Evolutionary conservation across 495 filamentous ascomycete species (phyloP).

Genomic region (Lasiosphaeriaceae sp.): DNA sequence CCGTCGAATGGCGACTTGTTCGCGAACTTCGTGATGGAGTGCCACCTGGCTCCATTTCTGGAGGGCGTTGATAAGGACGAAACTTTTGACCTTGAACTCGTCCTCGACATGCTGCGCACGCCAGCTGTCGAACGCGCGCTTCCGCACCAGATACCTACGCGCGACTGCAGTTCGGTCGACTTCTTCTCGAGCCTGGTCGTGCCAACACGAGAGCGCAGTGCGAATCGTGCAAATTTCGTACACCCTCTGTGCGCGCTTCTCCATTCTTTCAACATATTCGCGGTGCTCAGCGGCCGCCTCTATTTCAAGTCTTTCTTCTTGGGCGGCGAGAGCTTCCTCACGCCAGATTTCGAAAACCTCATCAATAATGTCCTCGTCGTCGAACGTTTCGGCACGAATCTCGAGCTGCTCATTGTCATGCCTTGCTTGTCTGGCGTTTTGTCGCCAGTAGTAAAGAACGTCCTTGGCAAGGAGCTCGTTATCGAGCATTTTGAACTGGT

Average conservation of each 20-base stretch:
- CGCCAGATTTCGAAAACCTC: conserved; percentile 26
- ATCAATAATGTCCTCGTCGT: conserved; percentile 20
- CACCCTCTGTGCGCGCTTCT: conserved; percentile 24
- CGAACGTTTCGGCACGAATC: conserved; percentile 11
- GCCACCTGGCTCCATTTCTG: conserved; percentile 25
- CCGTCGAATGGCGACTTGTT: conserved; percentile 17
- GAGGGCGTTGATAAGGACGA: conserved; percentile 47
- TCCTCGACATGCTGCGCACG: conserved; percentile 69
- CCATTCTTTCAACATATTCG: conserved; percentile 23
- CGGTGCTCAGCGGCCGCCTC: conserved; percentile 19
- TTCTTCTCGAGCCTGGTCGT: conserved; percentile 21
- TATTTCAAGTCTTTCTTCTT: conserved; percentile 12
- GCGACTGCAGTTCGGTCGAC: conserved; percentile 54
- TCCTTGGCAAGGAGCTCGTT: conserved; percentile 7
- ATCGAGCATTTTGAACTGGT: conserved; percentile 13
- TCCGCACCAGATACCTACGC: conserved; percentile 63
- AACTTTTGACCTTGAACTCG: conserved; percentile 66
- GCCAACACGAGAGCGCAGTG: conserved; percentile 20
- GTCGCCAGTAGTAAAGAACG: conserved; percentile 18
- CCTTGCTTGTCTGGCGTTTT: conserved; percentile 2
- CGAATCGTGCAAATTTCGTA: conserved; percentile 27
- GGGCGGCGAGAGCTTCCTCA: conserved; percentile 9
- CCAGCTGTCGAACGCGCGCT: conserved; percentile 76
- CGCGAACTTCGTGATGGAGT: conserved; percentile 27
- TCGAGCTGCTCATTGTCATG: conserved; percentile 7